Evolutionary conservation across 176 grass and related monocot species (phyloP), one percentile per base, ranked within the genome.

Genomic region (Aechmea fasciata): DNA sequence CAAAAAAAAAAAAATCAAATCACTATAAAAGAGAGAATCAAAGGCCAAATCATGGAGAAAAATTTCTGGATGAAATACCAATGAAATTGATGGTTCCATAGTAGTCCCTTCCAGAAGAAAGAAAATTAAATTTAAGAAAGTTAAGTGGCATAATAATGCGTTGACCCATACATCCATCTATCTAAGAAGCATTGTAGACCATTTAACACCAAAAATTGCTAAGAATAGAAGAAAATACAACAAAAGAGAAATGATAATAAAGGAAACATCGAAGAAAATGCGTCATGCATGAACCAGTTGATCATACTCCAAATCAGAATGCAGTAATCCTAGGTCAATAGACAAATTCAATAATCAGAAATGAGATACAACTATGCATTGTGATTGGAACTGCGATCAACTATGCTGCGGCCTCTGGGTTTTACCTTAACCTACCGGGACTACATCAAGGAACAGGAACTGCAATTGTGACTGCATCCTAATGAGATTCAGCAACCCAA

Each of bases 51-150:
- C 89, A 92, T 92, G 19, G 86, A 80, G 68, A 89, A 86, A 85
- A 92, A 96, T 63, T 86, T 86, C 52, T 96, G 89, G 23, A 83
- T 96, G 25, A 92, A 85, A 54, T 96, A 90, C 93, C 93, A 96
- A 26, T 90, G 89, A 70, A 86, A 96, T 10, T 72, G 50, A 41
- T 96, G 93, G 77, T 96, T 68, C 93, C 93, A 64, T 92, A 92
- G 51, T 96, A 96, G 68, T 96, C 86, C 63, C 93, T 89, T 65
- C 93, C 86, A 3, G 89, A 87, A 55, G 93, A 96, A 80, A 92
- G 76, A 80, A 92, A 79, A 75, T 96, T 96, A 33, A 96, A 96
- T 68, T 81, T 87, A 75, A 96, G 87, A 82, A 96, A 96, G 71
- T 92, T 92, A 71, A 92, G 82, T 68, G 93, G 88, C 64, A 92